Evolutionary conservation across 148 eudicot species (phyloP).

Genomic region (Chenopodium suecicum): DNA sequence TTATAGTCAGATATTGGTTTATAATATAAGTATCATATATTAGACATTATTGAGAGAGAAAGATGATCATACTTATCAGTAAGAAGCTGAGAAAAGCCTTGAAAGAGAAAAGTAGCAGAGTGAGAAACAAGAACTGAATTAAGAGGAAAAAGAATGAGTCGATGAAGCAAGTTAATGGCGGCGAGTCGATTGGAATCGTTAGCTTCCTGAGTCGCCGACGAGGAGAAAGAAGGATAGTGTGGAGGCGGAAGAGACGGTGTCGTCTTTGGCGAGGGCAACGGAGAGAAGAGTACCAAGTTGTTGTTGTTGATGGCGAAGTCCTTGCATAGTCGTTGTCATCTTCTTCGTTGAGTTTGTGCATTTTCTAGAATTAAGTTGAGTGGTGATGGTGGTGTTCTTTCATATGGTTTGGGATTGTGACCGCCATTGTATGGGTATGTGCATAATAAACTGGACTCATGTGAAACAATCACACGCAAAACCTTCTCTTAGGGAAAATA

Average conservation of each 20-base stretch:
- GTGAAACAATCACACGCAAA: too few relatives aligned
- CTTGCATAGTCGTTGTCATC: conserved; percentile 45
- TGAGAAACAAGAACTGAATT: conserved; percentile 75
- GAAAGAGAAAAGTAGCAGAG: conserved; percentile 74
- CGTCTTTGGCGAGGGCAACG: conserved; percentile 30
- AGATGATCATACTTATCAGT: conserved; percentile 54
- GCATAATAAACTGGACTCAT: too few relatives aligned
- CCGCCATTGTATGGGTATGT: background rate
- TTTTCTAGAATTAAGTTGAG: background rate
- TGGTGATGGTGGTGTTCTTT: too few relatives aligned
- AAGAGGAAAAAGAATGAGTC: conserved; percentile 68
- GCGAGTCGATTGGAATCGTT: conserved; percentile 61
- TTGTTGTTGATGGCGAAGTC: conserved; percentile 74
- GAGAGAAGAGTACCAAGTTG: conserved; percentile 33
- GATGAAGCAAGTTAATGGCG: conserved; percentile 69
- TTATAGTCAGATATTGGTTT: too few relatives aligned
- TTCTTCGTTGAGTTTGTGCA: conserved; percentile 11
- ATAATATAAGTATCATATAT: too few relatives aligned
- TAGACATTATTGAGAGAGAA: background rate
- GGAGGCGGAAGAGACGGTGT: conserved; percentile 19
- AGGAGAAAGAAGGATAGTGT: conserved; percentile 15
- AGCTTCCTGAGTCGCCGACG: conserved; percentile 23
- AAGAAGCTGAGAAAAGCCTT: conserved; percentile 79
- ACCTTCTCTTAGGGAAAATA: too few relatives aligned
- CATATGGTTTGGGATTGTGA: background rate